Base-by-base conservation (phyloP, 306 rosid genomes). In the Delonix regia region DNA sequence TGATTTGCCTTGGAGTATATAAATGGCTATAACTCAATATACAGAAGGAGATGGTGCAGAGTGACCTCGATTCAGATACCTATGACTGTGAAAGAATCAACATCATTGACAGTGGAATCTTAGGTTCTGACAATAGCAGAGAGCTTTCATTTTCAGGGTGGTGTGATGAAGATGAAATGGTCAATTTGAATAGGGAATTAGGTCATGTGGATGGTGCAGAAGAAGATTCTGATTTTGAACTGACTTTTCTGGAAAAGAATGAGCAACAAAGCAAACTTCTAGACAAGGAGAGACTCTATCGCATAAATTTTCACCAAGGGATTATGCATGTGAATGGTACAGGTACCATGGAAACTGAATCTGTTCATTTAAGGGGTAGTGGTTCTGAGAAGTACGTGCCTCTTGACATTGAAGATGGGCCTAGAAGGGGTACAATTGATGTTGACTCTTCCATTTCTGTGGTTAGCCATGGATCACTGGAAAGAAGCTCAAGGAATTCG, bases 131-230 rank as follows among this genome's bases (percentile, higher is more conserved):
- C 53, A 45, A 79, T 83, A 73, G 82, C 62, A 76, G 89, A 78
- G 94, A 85, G 60, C 94, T 85, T 71, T 94, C 92, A n/a, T 90
- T 90, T 82, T 89, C 91, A 8, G 24, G 89, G 69, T 90, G 94
- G 96, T 90, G 81, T 49, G 91, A 86, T 74, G 90, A 91, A 73
- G 83, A 82, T 74, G 90, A 81, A 79, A 80, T 47, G 60, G 61
- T 85, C 66, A 78, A 68, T 69, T 79, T 78, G 30, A 89, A 90
- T 77, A 69, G 12, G 71, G 56, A 69, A 56, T 78, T 83, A 36
- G 78, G 81, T 75, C 65, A 83, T 80, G 69, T 39, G 2, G 85
- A 86, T 78, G 84, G 81, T 57, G 72, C 85, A 77, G 91, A 83
- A 74, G 88, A 86, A 38, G 87, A 87, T 33, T 75, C 88, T 57